Percentiles rank a stretch among this genome's conserved stretches.
Evolutionary conservation across 345 rosid species (phyloP).

Genomic region (Lenwebbia sp.): DNA sequence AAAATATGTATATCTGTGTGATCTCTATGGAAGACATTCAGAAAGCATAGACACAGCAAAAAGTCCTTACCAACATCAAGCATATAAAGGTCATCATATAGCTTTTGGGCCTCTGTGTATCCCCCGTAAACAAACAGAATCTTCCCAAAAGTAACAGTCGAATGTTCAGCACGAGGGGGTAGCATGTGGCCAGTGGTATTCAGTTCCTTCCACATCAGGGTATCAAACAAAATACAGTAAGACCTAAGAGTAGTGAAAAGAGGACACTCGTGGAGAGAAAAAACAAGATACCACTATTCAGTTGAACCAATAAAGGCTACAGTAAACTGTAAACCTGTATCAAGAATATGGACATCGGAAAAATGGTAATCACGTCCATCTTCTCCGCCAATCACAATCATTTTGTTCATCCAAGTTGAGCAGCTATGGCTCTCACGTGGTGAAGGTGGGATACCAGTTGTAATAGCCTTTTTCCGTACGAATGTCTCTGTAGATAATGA

Average conservation of each 20-base stretch:
- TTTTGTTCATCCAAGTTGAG: conserved; percentile 81
- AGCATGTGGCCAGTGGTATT: conserved; percentile 57
- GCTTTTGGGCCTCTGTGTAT: conserved; percentile 80
- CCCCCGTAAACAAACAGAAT: conserved; percentile 88
- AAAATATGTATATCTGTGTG: background rate
- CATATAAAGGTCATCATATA: conserved; percentile 69
- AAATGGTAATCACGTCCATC: conserved; percentile 81
- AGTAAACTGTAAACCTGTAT: conserved; percentile 54
- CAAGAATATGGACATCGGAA: conserved; percentile 89
- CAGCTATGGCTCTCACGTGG: conserved; percentile 90
- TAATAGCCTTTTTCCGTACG: conserved; percentile 66
- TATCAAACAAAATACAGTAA: conserved; percentile 30
- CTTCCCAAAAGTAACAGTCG: conserved; percentile 73
- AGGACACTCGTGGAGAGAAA: background rate
- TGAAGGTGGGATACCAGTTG: conserved; percentile 79
- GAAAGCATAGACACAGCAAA: background rate
- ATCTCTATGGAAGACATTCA: background rate
- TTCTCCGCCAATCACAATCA: conserved; percentile 92
- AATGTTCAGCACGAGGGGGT: conserved; percentile 94
- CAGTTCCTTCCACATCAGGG: conserved; percentile 82
- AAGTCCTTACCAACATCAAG: conserved; percentile 73
- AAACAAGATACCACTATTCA: background rate
- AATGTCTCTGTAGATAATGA: conserved; percentile 55
- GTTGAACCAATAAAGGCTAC: background rate
- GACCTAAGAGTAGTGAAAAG: background rate